Evolutionary conservation across 148 eudicot species (phyloP).

Genomic region (Selenicereus undatus): DNA sequence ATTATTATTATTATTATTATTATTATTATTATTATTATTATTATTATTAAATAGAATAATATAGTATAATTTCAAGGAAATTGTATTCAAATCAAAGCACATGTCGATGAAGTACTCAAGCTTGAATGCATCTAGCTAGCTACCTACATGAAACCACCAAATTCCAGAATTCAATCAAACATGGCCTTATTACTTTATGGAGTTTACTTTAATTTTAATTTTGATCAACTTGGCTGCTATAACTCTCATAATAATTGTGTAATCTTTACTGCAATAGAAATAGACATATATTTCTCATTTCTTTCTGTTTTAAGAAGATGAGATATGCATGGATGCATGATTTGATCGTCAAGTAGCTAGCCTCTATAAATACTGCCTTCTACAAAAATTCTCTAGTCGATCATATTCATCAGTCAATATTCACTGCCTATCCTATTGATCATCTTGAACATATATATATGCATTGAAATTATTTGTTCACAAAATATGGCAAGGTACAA

Average conservation of each 20-base stretch:
- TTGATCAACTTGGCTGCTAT: background rate
- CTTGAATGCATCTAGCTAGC: constrained; percentile 19
- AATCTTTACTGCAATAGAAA: background rate
- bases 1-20: too few relatives aligned
- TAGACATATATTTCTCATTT: background rate
- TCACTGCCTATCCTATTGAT: background rate
- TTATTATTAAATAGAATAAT: background rate
- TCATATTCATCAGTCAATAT: background rate
- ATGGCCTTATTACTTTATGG: background rate
- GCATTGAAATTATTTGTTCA: background rate
- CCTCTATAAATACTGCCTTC: constrained; percentile 16
- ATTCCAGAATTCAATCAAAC: background rate
- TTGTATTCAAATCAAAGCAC: constrained; percentile 6
- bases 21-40: background rate
- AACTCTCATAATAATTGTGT: background rate
- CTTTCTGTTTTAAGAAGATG: too few relatives aligned
- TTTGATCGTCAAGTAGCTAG: background rate
- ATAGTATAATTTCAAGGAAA: background rate
- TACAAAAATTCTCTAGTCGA: background rate
- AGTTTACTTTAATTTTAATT: too few relatives aligned
- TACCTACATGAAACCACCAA: constrained; percentile 2
- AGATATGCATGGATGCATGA: background rate
- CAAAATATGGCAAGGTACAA: constrained; percentile 23
- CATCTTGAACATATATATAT: background rate
- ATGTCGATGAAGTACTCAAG: background rate